These are phyloP conservation scores for Talaromyces sp. DNA, from an alignment of 2,329 filamentous ascomycete species.

Conservation along the genomic window DNA sequence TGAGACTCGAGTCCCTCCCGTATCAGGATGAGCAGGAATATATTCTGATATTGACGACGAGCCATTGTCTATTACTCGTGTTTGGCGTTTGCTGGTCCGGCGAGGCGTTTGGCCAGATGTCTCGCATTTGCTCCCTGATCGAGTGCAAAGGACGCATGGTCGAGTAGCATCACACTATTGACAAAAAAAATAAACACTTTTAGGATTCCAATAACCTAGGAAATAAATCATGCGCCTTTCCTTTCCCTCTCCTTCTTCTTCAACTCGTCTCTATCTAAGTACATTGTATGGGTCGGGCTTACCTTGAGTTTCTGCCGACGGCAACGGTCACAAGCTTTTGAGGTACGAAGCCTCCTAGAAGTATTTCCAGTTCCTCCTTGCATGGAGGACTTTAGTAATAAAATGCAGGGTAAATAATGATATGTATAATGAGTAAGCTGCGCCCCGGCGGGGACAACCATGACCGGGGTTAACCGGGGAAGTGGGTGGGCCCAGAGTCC, in stretches of 20 bases:
- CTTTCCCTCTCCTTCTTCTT: not conserved
- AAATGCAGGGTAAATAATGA: too few species aligned
- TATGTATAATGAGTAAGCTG: too few species aligned
- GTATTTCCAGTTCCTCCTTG: constrained; percentile 11
- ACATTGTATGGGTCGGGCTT: not conserved
- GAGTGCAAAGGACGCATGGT: constrained; percentile 25
- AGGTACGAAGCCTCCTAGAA: constrained; percentile 4
- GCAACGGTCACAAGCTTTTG: constrained; percentile 17
- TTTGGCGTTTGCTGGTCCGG: not conserved
- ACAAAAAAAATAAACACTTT: not conserved
- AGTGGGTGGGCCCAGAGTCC: not conserved
- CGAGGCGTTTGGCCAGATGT: constrained; percentile 8
- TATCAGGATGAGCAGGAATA: not conserved
- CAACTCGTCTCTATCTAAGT: not conserved
- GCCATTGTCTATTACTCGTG: not conserved
- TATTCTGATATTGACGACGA: not conserved
- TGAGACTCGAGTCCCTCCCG: not conserved
- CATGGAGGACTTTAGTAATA: not conserved
- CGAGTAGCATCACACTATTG: constrained; percentile 53
- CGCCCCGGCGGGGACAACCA: not conserved
- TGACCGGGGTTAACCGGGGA: not conserved
- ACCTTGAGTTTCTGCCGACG: constrained; percentile 30
- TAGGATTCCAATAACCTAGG: not conserved
- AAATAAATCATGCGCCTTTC: not conserved
- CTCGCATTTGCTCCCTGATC: constrained; percentile 15